phyloP scores from a whole-genome alignment of 768 basidiomycete genomes.

The Russula virescens region DNA sequence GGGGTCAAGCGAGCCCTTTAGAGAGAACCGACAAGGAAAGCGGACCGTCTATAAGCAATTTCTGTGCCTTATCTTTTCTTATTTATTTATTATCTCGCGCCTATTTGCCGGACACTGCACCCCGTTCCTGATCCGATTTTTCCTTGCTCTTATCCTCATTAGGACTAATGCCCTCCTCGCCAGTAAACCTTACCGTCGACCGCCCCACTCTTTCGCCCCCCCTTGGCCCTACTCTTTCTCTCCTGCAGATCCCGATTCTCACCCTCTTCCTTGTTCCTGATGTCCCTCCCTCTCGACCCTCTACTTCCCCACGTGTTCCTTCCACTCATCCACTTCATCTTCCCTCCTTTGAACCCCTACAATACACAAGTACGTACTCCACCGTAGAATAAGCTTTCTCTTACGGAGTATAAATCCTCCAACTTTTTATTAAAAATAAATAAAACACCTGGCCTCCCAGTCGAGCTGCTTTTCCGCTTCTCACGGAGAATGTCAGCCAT shows the following conservation, averaged over 20 bases:
- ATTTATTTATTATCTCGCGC: slow-evolving; percentile 1
- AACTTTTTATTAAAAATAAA: not conserved
- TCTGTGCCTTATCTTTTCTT: slow-evolving; percentile 19
- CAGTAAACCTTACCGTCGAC: not conserved
- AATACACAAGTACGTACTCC: not conserved
- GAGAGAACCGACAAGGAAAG: not conserved
- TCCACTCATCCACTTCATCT: not conserved
- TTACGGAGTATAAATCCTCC: not conserved
- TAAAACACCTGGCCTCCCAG: not conserved
- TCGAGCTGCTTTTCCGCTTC: not conserved
- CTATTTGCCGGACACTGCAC: not conserved
- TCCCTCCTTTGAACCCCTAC: not conserved
- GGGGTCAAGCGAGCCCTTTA: not conserved
- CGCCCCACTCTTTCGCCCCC: slow-evolving; percentile 2
- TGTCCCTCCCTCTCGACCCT: not conserved
- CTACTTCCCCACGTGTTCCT: not conserved
- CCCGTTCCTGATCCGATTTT: slow-evolving; percentile 11
- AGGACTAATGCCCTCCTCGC: slow-evolving; percentile 8
- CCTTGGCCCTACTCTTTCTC: not conserved
- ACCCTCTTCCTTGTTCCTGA: slow-evolving; percentile 11
- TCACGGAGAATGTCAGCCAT: slow-evolving; percentile 6
- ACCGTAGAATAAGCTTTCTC: too few relatives aligned
- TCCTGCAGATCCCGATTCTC: slow-evolving; percentile 11
- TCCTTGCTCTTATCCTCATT: slow-evolving; percentile 22
- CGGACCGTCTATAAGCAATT: slow-evolving; percentile 18